Percentiles rank a stretch among this genome's conserved stretches.
These are phyloP conservation scores for Tylopilus intermedius DNA, from an alignment of 768 basidiomycete species.

Conservation along the genomic window DNA sequence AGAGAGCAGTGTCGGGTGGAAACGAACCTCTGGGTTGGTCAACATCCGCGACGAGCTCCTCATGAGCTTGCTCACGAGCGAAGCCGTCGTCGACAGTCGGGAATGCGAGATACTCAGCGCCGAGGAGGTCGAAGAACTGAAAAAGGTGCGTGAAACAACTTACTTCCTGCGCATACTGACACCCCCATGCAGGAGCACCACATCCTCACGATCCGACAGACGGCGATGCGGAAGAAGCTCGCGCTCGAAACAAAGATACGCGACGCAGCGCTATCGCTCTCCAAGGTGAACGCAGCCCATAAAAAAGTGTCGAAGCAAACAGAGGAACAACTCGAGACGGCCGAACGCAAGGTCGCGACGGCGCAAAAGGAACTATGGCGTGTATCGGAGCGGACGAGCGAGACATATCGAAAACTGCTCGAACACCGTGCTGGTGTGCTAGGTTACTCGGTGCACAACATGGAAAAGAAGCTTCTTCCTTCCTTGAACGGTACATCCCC, in stretches of 20 bases:
- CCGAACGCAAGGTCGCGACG: slow-evolving; percentile 66
- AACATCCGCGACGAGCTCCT: slow-evolving; percentile 80
- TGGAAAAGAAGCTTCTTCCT: slow-evolving; percentile 52
- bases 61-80: slow-evolving; percentile 84
- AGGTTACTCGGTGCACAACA: slow-evolving; percentile 58
- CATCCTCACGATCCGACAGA: slow-evolving; percentile 58
- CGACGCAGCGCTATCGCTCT: slow-evolving; percentile 74
- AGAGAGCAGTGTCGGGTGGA: slow-evolving; percentile 34
- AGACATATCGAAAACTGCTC: slow-evolving; percentile 59
- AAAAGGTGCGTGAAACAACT: slow-evolving; percentile 46
- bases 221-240: slow-evolving; percentile 68
- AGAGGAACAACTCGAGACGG: slow-evolving; percentile 63
- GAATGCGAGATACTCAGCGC: slow-evolving; percentile 71
- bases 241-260: slow-evolving; percentile 82
- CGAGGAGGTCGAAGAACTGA: slow-evolving; percentile 67
- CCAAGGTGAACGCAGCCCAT: slow-evolving; percentile 56
- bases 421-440: slow-evolving; percentile 84
- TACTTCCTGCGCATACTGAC: slow-evolving; percentile 13
- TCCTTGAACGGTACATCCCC: slow-evolving; percentile 22
- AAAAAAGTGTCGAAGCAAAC: slow-evolving; percentile 60
- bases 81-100: slow-evolving; percentile 90
- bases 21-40: slow-evolving; percentile 40
- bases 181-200: slow-evolving; percentile 59
- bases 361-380: slow-evolving; percentile 70
- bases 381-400: slow-evolving; percentile 58